These are phyloP conservation scores for Mycena latifolia DNA, from an alignment of 768 basidiomycete species.

Conservation along the genomic window DNA sequence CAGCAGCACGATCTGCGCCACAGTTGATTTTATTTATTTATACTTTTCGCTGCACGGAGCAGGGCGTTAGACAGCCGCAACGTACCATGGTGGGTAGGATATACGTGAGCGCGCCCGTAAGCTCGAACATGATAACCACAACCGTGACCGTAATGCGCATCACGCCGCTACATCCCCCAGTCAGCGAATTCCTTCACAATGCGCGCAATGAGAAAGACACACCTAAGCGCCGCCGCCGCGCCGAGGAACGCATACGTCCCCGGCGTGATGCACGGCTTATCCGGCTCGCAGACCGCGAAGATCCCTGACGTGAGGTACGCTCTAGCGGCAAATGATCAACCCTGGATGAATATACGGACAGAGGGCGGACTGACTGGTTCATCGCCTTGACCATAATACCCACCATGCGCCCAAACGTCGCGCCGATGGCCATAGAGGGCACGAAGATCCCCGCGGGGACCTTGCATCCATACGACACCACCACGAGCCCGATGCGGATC, in stretches of 20 bases:
- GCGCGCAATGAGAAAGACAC: slow-evolving; percentile 29
- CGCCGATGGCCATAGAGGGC: slow-evolving; percentile 98
- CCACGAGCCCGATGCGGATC: slow-evolving; percentile 86
- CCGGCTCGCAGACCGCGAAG: slow-evolving; percentile 91
- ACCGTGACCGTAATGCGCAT: slow-evolving; percentile 98
- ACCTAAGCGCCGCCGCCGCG: slow-evolving; percentile 96
- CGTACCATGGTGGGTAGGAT: slow-evolving; percentile 96
- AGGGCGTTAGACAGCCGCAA: no score
- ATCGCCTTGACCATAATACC: slow-evolving; percentile 97
- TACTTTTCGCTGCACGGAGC: no score
- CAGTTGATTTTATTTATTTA: neutral
- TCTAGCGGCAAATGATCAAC: slow-evolving; percentile 51
- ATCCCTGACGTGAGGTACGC: slow-evolving; percentile 87
- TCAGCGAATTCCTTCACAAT: no score
- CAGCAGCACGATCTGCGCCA: slow-evolving; percentile 88
- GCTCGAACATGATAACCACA: slow-evolving; percentile 99
- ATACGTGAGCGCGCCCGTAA: slow-evolving; percentile 97
- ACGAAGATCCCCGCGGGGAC: slow-evolving; percentile 99
- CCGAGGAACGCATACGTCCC: slow-evolving; percentile 98
- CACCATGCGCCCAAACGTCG: slow-evolving; percentile 96
- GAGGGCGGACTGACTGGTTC: slow-evolving; percentile 68
- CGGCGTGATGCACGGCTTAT: slow-evolving; percentile 97
- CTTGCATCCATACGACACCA: slow-evolving; percentile 95
- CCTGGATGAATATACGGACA: neutral
- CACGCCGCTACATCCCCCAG: slow-evolving; percentile 75